Base-by-base conservation (phyloP, 805 yeast genomes). In the Saturnispora serradocipensis region DNA sequence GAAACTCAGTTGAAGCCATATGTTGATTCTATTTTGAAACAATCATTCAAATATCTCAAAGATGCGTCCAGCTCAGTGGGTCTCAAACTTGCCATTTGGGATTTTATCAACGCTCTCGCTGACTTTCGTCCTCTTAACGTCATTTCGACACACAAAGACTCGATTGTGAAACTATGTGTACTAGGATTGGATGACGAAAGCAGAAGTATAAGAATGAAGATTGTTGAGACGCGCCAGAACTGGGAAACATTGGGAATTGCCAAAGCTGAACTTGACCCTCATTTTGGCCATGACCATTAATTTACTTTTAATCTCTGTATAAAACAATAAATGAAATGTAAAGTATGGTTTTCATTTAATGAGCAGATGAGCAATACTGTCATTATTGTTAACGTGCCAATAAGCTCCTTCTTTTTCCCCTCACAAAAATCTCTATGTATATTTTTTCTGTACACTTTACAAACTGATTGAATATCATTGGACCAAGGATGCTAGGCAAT, bases 181-280 rank as follows among this genome's bases (percentile, higher is more conserved):
- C 63, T 61, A 1, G 81, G 77, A 0, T 69, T 93, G 56, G 93
- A 85, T 58, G 97, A 91, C 64, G 75, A 73, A 46, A 83, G 74
- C 61, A 77, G 99, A 65, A 69, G 67, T 2, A 87, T 91, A 1
- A 77, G 99, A 61, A 84, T 81, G 62, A 73, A 79, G 48, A 85
- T 91, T 6, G 82, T 86, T 49, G 88, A 85, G 58, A 80, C 91
- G 50, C 78, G 97, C 61, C 97, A 91, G 63, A 70, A 74, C 0
- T 84, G 79, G 60, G 87, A 71, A 64, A 95, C 86, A 57, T 57
- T 75, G 50, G 70, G 66, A 4, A 27, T 48, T 15, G 15, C 35
- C 28, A n/a, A 36, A 15, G 46, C 51, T 4, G 51, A 43, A 20
- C 22, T 46, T 22, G 43, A 35, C 20, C 49, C 42, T 6, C 47